phyloP scores from a whole-genome alignment of 176 grass and related monocot genomes.

The Juncus inflexus region DNA sequence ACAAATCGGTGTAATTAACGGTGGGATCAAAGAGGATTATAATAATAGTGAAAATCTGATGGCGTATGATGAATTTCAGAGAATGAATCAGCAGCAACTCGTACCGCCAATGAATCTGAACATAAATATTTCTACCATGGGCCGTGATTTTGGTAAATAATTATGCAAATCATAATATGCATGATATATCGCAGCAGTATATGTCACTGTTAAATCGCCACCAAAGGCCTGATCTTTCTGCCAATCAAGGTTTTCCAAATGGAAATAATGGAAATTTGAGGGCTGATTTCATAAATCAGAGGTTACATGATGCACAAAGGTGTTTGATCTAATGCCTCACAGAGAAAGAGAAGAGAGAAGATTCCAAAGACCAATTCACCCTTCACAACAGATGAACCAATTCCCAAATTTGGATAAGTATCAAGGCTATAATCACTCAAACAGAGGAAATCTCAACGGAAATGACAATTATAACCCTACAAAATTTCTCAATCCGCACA shows the following conservation, averaged over 20 bases:
- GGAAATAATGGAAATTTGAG: conserved; percentile 18
- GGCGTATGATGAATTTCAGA: conserved; percentile 2
- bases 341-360: conserved; percentile 20
- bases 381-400: not conserved
- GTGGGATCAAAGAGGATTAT: too few species aligned
- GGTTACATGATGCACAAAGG: not conserved
- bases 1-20: conserved; percentile 2
- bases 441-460: conserved; percentile 16
- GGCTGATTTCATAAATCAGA: conserved; percentile 23
- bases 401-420: conserved; percentile 13
- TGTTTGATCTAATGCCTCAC: conserved; percentile 19
- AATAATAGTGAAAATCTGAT: too few species aligned
- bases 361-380: conserved; percentile 1
- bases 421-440: conserved; percentile 5
- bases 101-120: conserved; percentile 9
- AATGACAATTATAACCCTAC: conserved; percentile 11
- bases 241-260: conserved; percentile 9
- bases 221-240: conserved; percentile 18
- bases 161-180: conserved; percentile 3
- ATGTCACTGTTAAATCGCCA: conserved; percentile 6
- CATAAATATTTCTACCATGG: conserved; percentile 3
- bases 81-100: conserved; percentile 14
- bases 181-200: conserved; percentile 4
- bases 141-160: conserved; percentile 2
- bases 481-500: not conserved